Percentiles rank a stretch among this genome's conserved stretches.
Conservation (phyloP, 2,329 filamentous ascomycete genomes). For the Helicocarpus griseus region DNA sequence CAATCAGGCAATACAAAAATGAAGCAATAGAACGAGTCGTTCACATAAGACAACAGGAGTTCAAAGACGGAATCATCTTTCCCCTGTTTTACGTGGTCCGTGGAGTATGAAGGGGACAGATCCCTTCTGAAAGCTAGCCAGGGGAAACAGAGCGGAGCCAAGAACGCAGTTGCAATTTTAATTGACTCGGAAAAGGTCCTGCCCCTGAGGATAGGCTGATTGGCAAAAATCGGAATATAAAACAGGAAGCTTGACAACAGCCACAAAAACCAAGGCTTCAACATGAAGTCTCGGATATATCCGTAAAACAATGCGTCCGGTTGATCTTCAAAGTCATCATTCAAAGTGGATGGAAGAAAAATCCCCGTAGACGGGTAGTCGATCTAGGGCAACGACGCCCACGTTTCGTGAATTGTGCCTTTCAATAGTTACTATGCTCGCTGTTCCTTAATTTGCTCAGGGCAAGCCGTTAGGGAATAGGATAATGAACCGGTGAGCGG, state of each 20-base stretch:
- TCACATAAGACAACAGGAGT: too few species aligned
- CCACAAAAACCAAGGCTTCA: neutral
- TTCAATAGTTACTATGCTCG: neutral
- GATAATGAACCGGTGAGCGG: neutral
- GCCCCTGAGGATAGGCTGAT: neutral
- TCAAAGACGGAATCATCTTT: too few species aligned
- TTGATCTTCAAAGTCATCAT: neutral
- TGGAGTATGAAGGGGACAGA: neutral
- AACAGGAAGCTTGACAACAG: too few species aligned
- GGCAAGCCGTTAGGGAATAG: neutral
- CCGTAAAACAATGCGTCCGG: neutral
- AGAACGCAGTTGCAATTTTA: neutral
- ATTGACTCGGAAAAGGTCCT: neutral
- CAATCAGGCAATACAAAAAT: neutral
- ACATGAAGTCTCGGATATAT: neutral
- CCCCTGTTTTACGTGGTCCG: neutral
- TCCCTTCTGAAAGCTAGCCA: neutral
- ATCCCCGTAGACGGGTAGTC: neutral
- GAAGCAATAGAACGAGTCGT: neutral
- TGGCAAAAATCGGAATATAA: neutral
- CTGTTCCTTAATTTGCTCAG: neutral
- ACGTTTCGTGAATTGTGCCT: neutral
- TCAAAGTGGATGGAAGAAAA: neutral
- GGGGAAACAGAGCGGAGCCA: neutral
- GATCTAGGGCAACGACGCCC: neutral